These are phyloP conservation scores for Arthrobotrys megalospora DNA, from an alignment of 2,329 filamentous ascomycete species.

Conservation along the genomic window DNA sequence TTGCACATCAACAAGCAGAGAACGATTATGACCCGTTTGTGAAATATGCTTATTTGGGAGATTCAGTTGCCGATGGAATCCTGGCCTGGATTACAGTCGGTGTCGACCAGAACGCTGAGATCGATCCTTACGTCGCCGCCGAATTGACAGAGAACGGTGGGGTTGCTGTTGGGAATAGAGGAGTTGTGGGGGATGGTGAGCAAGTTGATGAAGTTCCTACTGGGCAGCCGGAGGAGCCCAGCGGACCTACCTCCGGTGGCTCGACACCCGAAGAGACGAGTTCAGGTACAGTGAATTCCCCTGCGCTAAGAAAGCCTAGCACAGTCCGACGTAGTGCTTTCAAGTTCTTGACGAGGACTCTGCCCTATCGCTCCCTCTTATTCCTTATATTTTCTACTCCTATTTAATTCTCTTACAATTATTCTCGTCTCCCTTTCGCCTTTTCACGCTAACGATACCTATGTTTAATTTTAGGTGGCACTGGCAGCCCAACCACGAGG, in stretches of 20 bases:
- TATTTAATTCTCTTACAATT: neutral
- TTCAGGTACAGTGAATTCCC: constrained; percentile 25
- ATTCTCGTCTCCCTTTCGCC: neutral
- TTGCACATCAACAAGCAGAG: constrained; percentile 71
- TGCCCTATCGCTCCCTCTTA: neutral
- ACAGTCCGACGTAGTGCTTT: constrained; percentile 1
- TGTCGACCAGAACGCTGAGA: constrained; percentile 68
- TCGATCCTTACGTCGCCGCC: constrained; percentile 65
- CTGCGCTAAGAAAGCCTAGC: neutral
- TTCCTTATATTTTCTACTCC: neutral
- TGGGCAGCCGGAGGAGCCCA: constrained; percentile 37
- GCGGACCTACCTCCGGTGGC: neutral
- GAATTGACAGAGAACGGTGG: constrained; percentile 67
- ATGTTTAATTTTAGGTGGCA: constrained; percentile 12
- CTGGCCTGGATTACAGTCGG: constrained; percentile 73
- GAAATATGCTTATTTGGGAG: constrained; percentile 74
- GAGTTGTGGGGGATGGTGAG: constrained; percentile 55
- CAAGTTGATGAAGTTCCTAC: constrained; percentile 46
- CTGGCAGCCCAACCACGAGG: constrained; percentile 10
- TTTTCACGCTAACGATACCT: neutral
- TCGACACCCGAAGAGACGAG: neutral
- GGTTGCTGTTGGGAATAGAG: constrained; percentile 63
- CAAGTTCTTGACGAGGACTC: neutral
- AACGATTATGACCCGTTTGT: constrained; percentile 74
- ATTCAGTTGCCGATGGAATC: constrained; percentile 71